A percentile compares a stretch with the other conserved stretches of the same genome.
Evolutionary conservation across 1,284 basidiomycete genomes (phyloP).

Genomic region (Boletus austroedulis): DNA sequence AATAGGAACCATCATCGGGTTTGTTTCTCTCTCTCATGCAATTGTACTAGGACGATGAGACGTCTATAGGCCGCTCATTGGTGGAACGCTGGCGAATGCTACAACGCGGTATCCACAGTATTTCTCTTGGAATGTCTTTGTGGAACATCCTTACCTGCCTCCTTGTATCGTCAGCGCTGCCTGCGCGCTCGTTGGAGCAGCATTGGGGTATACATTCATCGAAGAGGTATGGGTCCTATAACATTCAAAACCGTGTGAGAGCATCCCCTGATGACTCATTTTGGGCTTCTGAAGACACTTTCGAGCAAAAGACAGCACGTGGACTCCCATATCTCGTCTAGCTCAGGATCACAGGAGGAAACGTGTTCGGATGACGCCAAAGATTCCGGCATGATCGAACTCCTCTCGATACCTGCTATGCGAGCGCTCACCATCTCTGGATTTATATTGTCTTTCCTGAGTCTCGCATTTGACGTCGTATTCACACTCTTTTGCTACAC

Average conservation of each 20-base stretch:
- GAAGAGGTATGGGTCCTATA: conserved; percentile 19
- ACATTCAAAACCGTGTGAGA: neutral
- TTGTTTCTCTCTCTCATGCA: neutral
- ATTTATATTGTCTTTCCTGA: conserved; percentile 19
- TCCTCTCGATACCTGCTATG: conserved; percentile 22
- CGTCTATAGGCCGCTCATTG: conserved; percentile 20
- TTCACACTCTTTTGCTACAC: conserved; percentile 23
- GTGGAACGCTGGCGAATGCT: conserved; percentile 22
- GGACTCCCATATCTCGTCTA: neutral
- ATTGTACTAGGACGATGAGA: neutral
- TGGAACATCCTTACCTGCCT: conserved; percentile 23
- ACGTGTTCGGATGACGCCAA: neutral
- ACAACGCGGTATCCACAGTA: conserved; percentile 17
- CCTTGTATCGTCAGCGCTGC: conserved; percentile 21
- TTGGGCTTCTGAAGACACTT: conserved; percentile 14
- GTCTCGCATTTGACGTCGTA: conserved; percentile 21
- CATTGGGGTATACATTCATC: conserved; percentile 21
- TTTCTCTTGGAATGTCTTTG: conserved; percentile 19
- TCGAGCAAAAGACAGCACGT: conserved; percentile 14
- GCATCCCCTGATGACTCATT: neutral
- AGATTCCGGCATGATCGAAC: neutral
- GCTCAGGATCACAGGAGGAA: neutral
- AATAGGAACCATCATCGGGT: conserved; percentile 21
- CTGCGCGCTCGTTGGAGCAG: conserved; percentile 10
- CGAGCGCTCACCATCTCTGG: conserved; percentile 21